A percentile compares a stretch with the other conserved stretches of the same genome.
These are phyloP conservation scores for Candida vartiovaarae DNA, from an alignment of 805 yeast species.

Conservation along the genomic window DNA sequence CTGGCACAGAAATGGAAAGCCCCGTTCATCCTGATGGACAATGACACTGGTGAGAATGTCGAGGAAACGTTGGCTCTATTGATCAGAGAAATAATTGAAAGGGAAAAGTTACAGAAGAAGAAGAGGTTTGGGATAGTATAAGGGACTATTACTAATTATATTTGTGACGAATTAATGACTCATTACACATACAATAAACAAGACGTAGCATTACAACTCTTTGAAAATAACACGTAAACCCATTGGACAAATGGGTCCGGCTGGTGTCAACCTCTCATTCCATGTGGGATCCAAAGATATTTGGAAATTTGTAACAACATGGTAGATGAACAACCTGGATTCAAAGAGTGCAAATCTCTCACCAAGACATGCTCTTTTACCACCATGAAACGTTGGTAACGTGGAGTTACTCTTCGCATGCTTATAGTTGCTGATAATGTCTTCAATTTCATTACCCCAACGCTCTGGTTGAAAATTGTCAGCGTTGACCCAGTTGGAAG, in stretches of 20 bases:
- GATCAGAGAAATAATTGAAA: constrained; percentile 54
- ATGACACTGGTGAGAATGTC: constrained; percentile 39
- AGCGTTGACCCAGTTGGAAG: constrained; percentile 39
- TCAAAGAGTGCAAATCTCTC: constrained; percentile 49
- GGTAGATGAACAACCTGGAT: constrained; percentile 32
- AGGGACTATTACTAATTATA: neutral
- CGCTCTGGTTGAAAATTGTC: constrained; percentile 39
- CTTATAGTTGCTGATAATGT: constrained; percentile 33
- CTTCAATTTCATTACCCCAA: constrained; percentile 41
- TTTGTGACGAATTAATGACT: neutral
- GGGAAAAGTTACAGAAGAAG: constrained; percentile 24
- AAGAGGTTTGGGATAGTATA: constrained; percentile 7
- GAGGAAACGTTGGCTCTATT: constrained; percentile 52
- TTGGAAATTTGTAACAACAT: constrained; percentile 30
- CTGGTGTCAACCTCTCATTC: constrained; percentile 46
- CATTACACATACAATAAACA: too few species aligned
- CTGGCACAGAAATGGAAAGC: constrained; percentile 57
- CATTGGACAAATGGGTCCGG: constrained; percentile 50
- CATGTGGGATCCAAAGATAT: constrained; percentile 35
- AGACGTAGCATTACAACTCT: neutral
- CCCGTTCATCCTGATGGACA: constrained; percentile 60
- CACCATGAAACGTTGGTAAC: constrained; percentile 51
- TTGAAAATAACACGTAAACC: constrained; percentile 20
- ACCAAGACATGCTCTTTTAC: constrained; percentile 54
- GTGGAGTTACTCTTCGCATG: constrained; percentile 37